phyloP scores from a whole-genome alignment of 495 filamentous ascomycete species.

The Penicillium desertorum region DNA sequence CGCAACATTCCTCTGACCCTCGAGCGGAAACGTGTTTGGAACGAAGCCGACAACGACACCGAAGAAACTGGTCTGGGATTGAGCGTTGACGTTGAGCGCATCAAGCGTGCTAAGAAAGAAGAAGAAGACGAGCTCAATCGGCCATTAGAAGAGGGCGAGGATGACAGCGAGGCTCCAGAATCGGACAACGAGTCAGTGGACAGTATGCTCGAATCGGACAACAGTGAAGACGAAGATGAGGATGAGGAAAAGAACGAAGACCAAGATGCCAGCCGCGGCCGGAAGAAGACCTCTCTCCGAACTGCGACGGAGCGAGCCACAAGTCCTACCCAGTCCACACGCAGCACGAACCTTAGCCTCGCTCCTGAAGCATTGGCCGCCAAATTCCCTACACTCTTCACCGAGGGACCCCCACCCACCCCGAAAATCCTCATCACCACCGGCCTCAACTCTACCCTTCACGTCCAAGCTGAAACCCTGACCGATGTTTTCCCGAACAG shows the following conservation, averaged over 20 bases:
- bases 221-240: slow-evolving; percentile 46
- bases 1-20: slow-evolving; percentile 81
- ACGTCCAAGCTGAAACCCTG: slow-evolving; percentile 75
- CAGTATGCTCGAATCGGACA: slow-evolving; percentile 64
- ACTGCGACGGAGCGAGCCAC: slow-evolving; percentile 55
- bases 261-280: slow-evolving; percentile 35
- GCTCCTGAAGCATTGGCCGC: slow-evolving; percentile 65
- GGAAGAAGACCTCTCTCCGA: slow-evolving; percentile 39
- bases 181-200: slow-evolving; percentile 63
- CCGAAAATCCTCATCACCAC: slow-evolving; percentile 92
- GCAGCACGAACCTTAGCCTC: slow-evolving; percentile 68
- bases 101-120: slow-evolving; percentile 69
- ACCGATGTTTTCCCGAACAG: slow-evolving; percentile 81
- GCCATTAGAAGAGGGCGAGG: slow-evolving; percentile 34
- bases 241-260: slow-evolving; percentile 42
- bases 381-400: slow-evolving; percentile 83
- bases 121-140: slow-evolving; percentile 55
- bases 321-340: slow-evolving; percentile 60
- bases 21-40: slow-evolving; percentile 90
- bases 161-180: slow-evolving; percentile 45
- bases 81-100: slow-evolving; percentile 73
- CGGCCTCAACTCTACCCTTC: slow-evolving; percentile 76
- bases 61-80: slow-evolving; percentile 63
- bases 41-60: slow-evolving; percentile 73
- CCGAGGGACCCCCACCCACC: slow-evolving; percentile 51